Percentiles rank a stretch among this genome's conserved stretches.
Evolutionary conservation across 371 early-diverging fungal genomes (phyloP).

Genomic region (Mortierella polycephala): DNA sequence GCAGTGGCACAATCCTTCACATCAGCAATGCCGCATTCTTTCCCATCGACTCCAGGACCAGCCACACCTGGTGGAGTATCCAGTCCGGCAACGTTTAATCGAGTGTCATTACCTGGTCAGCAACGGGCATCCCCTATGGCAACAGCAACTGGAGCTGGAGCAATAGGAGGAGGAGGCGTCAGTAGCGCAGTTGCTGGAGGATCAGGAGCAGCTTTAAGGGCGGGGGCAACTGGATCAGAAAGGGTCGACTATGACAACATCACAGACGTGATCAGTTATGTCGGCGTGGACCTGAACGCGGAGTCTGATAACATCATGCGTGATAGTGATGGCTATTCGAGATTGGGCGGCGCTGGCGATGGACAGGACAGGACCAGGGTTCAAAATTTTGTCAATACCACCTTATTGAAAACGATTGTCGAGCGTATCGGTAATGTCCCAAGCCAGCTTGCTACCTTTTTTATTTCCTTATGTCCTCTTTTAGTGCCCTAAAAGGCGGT

Average conservation of each 20-base stretch:
- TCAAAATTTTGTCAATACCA: slow-evolving; percentile 39
- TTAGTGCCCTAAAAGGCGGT: neutral
- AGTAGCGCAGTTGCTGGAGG: slow-evolving; percentile 7
- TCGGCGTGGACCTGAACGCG: slow-evolving; percentile 83
- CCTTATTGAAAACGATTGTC: slow-evolving; percentile 22
- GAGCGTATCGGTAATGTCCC: slow-evolving; percentile 34
- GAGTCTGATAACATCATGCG: slow-evolving; percentile 56
- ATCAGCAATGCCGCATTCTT: slow-evolving; percentile 10
- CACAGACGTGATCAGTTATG: slow-evolving; percentile 88
- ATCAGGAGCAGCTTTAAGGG: slow-evolving; percentile 8
- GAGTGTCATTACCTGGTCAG: slow-evolving; percentile 52
- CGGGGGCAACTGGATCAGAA: slow-evolving; percentile 27
- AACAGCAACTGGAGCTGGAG: slow-evolving; percentile 12
- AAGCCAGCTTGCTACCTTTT: neutral
- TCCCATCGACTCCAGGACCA: slow-evolving; percentile 25
- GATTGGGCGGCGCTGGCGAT: slow-evolving; percentile 17
- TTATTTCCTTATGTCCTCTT: neutral
- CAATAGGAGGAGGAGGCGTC: neutral
- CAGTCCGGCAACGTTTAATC: slow-evolving; percentile 19
- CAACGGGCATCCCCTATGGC: slow-evolving; percentile 5
- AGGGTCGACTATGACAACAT: slow-evolving; percentile 71
- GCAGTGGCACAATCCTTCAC: slow-evolving; percentile 6
- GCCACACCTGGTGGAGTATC: slow-evolving; percentile 25
- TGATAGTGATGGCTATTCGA: slow-evolving; percentile 54
- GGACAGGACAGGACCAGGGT: slow-evolving; percentile 37